These are phyloP conservation scores for Kodamaea leandrae DNA, from an alignment of 805 yeast species.

Conservation along the genomic window DNA sequence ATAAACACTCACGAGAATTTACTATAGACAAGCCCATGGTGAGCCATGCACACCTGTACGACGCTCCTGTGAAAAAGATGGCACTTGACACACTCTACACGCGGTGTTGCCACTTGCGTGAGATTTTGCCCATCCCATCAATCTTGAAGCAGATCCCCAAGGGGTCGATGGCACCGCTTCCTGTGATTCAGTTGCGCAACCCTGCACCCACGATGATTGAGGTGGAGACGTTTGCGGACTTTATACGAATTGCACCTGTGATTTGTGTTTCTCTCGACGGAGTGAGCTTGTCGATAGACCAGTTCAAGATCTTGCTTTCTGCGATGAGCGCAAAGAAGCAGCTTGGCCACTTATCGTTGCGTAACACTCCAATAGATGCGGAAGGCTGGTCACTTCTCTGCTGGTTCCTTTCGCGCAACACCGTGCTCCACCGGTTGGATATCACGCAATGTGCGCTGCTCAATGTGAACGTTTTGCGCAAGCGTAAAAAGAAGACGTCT, in stretches of 20 bases:
- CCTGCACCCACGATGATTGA: slow-evolving; percentile 91
- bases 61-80: slow-evolving; percentile 40
- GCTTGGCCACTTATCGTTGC: slow-evolving; percentile 68
- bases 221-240: slow-evolving; percentile 83
- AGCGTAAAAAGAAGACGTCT: slow-evolving; percentile 23
- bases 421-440: slow-evolving; percentile 57
- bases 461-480: slow-evolving; percentile 42
- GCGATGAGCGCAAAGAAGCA: slow-evolving; percentile 65
- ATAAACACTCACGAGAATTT: slow-evolving; percentile 23
- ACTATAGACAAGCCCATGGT: slow-evolving; percentile 36
- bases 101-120: slow-evolving; percentile 89
- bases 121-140: slow-evolving; percentile 88
- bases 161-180: slow-evolving; percentile 73
- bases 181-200: slow-evolving; percentile 68
- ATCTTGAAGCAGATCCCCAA: slow-evolving; percentile 78
- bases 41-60: slow-evolving; percentile 17
- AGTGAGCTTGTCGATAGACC: slow-evolving; percentile 67
- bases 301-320: slow-evolving; percentile 70
- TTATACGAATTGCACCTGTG: slow-evolving; percentile 80
- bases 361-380: slow-evolving; percentile 71
- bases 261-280: slow-evolving; percentile 77
- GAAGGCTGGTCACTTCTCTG: slow-evolving; percentile 80
- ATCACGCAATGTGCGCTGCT: slow-evolving; percentile 65
- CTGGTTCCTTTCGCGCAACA: slow-evolving; percentile 66
- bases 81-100: slow-evolving; percentile 77